Evolutionary conservation across 352 stramenopile genomes (phyloP), one percentile per base, ranked within the genome.

Genomic region (Blastocystis sp.): DNA sequence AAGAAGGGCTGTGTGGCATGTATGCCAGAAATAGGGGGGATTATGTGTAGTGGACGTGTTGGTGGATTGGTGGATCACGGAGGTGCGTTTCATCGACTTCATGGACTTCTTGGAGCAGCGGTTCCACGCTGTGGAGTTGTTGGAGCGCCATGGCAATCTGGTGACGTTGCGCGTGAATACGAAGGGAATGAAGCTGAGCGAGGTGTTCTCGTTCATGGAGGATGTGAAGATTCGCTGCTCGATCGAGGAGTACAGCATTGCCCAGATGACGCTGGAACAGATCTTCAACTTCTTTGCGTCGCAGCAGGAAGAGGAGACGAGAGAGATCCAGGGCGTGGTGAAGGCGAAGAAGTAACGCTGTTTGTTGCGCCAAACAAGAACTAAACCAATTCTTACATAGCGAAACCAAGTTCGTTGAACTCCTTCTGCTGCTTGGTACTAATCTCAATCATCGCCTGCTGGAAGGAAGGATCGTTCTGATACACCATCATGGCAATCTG

Each of bases 201-300:
- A 94, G 13, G 90, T 94, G 9, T 98, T 98, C 76, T 91, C 77
- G 0, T 70, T 93, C 60, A 90, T 98, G 78, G 95, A 98, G 88
- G 71, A 74, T 9, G 91, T 92, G 78, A 97, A 96, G 91, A 37
- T 79, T 3, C 79, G 69, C 31, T 94, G 96, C 69, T 63, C 91
- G 16, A 94, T 98, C 66, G 91, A 93, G 70, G 94, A 96, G 71
- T 98, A 98, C 91, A 96, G 92, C 82, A 92, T 98, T 45, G 96
- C 93, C 60, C 95, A 98, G 88, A 91, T 96, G 55, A 96, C 95
- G 0, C 92, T 98, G 0, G 95, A 98, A 91, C 93, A 94, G 29
- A 94, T 98, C 21, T 98, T 98, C 90, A 95, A 97, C 91, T 92
- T 96, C 82, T 97, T 98, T 79, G 95, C 94, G 1, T 91, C 91